Evolutionary conservation across 2,329 filamentous ascomycete species (phyloP).

Genomic region (Dactylellina sp.): DNA sequence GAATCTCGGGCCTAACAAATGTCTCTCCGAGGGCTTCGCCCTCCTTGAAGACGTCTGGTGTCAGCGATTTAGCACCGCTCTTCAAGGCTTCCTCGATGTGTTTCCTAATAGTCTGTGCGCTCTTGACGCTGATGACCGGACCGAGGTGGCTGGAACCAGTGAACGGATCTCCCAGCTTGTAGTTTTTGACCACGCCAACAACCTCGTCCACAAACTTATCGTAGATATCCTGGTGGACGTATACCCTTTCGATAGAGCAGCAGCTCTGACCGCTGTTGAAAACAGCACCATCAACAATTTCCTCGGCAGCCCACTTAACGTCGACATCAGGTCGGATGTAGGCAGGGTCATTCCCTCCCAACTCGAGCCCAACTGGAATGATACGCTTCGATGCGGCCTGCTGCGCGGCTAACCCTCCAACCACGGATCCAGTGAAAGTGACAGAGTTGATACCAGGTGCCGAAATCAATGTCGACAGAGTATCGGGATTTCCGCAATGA

Average conservation of each 20-base stretch:
- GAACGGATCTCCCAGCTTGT: slow-evolving; percentile 83
- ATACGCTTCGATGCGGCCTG: slow-evolving; percentile 85
- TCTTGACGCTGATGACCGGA: slow-evolving; percentile 82
- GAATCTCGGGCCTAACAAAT: slow-evolving; percentile 85
- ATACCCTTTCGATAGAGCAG: slow-evolving; percentile 90
- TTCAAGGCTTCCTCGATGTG: slow-evolving; percentile 85
- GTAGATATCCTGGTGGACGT: slow-evolving; percentile 86
- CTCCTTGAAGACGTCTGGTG: slow-evolving; percentile 70
- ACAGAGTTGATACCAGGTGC: slow-evolving; percentile 81
- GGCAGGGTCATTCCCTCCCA: slow-evolving; percentile 94
- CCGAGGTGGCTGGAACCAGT: slow-evolving; percentile 72
- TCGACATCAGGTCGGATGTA: slow-evolving; percentile 90
- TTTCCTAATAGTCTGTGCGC: slow-evolving; percentile 70
- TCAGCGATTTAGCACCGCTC: slow-evolving; percentile 85
- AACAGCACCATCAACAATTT: slow-evolving; percentile 94
- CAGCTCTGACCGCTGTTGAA: slow-evolving; percentile 99
- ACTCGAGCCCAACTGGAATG: slow-evolving; percentile 86
- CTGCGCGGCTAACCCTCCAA: slow-evolving; percentile 86
- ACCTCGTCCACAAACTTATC: slow-evolving; percentile 83
- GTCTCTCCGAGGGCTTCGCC: slow-evolving; percentile 59
- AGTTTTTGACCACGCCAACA: slow-evolving; percentile 76
- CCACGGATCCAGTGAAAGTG: slow-evolving; percentile 94
- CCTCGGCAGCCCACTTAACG: slow-evolving; percentile 87
- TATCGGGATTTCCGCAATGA: slow-evolving; percentile 82
- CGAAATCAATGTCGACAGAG: slow-evolving; percentile 82